A percentile compares a stretch with the other conserved stretches of the same genome.
These are phyloP conservation scores for Ceratocystis destructans DNA, from an alignment of 2,329 filamentous ascomycete species.

Conservation along the genomic window DNA sequence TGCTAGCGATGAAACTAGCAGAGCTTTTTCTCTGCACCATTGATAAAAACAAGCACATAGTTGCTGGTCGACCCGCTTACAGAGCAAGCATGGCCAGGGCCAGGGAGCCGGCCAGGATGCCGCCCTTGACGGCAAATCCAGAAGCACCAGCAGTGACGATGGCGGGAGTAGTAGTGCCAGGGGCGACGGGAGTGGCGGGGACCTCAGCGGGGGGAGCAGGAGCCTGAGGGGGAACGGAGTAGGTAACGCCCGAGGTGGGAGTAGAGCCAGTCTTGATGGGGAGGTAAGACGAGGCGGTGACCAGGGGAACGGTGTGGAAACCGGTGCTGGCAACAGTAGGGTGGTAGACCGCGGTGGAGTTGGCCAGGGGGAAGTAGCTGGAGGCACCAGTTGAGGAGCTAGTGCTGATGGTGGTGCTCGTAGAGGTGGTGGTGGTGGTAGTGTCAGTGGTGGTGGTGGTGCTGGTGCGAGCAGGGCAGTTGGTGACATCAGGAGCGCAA, in stretches of 20 bases:
- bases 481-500: constrained; percentile 19
- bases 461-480: constrained; percentile 17
- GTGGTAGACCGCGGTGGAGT: constrained; percentile 14
- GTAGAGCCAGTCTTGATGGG: constrained; percentile 14
- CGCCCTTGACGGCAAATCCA: constrained; percentile 14
- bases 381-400: constrained; percentile 7
- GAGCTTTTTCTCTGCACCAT: background rate
- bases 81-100: constrained; percentile 18
- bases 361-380: constrained; percentile 16
- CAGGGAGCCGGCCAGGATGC: constrained; percentile 18
- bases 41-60: background rate
- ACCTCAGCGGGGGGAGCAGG: background rate
- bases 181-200: background rate
- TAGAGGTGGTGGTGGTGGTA: background rate
- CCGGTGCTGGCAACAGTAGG: constrained; percentile 10
- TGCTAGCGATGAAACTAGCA: background rate
- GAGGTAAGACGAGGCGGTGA: constrained; percentile 13
- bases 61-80: constrained; percentile 5
- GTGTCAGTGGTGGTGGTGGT: background rate
- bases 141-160: constrained; percentile 3
- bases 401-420: background rate
- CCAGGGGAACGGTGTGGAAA: constrained; percentile 15
- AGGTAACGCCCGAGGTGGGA: background rate
- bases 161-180: background rate
- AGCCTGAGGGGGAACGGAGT: background rate